phyloP scores from a whole-genome alignment of 106 monocot genomes.

The Triglochin maritima region DNA sequence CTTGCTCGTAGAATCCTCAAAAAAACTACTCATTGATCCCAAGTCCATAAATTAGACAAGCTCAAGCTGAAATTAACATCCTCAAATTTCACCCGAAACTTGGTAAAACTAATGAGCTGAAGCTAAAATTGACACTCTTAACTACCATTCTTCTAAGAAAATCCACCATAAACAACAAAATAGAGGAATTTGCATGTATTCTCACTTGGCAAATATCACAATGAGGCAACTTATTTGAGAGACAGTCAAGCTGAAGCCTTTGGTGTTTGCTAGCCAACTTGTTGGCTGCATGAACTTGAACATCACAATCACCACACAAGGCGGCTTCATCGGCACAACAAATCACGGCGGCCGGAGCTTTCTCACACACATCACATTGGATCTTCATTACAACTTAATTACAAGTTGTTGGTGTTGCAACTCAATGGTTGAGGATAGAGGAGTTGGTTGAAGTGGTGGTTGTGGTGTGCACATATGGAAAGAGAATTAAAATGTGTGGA shows the following conservation, averaged over 20 bases:
- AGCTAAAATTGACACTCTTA: too few relatives aligned
- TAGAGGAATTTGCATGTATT: not conserved
- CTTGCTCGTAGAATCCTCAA: too few relatives aligned
- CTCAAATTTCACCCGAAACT: not conserved
- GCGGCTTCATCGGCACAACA: slow-evolving; percentile 99
- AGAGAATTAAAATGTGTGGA: too few relatives aligned
- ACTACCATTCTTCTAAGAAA: too few relatives aligned
- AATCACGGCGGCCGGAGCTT: slow-evolving; percentile 55
- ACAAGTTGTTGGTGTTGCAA: too few relatives aligned
- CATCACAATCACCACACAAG: slow-evolving; percentile 64
- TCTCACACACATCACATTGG: slow-evolving; percentile 63
- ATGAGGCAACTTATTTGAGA: slow-evolving; percentile 41
- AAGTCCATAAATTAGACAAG: too few relatives aligned
- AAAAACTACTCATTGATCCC: too few relatives aligned
- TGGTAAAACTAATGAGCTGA: not conserved
- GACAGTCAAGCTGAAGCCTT: slow-evolving; percentile 53
- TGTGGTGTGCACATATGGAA: too few relatives aligned
- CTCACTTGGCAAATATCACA: slow-evolving; percentile 86
- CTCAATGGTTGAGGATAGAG: too few relatives aligned
- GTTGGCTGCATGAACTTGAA: slow-evolving; percentile 78
- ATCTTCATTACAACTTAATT: slow-evolving; percentile 51
- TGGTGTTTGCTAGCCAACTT: slow-evolving; percentile 96
- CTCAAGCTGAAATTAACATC: too few relatives aligned
- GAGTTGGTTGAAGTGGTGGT: too few relatives aligned
- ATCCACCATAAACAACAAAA: not conserved